phyloP scores from a whole-genome alignment of 176 grass and related monocot genomes.

The sorghum (Sorghum bicolor) region DNA sequence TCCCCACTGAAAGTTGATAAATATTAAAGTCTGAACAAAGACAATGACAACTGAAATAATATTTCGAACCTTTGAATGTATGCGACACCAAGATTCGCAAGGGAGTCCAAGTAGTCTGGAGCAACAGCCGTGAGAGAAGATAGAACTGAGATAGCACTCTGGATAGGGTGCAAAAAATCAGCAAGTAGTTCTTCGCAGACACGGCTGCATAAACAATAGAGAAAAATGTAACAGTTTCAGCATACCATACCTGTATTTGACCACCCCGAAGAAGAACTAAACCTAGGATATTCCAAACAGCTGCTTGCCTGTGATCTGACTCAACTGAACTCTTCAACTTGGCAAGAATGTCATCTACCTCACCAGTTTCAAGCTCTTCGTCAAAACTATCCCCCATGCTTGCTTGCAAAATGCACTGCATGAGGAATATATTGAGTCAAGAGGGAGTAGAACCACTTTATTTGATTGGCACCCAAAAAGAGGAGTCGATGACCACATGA shows the following conservation, averaged over 20 bases:
- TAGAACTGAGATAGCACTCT: slow-evolving; percentile 96
- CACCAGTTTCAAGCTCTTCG: slow-evolving; percentile 75
- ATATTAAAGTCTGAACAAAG: slow-evolving; percentile 30
- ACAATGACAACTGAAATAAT: slow-evolving; percentile 17
- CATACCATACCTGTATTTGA: slow-evolving; percentile 60
- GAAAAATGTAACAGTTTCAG: slow-evolving; percentile 10
- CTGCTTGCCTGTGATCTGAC: slow-evolving; percentile 84
- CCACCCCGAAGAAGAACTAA: slow-evolving; percentile 85
- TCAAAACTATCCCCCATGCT: slow-evolving; percentile 83
- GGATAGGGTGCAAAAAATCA: slow-evolving; percentile 41
- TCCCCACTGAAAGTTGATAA: slow-evolving; percentile 63
- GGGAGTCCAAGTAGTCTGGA: slow-evolving; percentile 89
- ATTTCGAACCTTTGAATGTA: slow-evolving; percentile 81
- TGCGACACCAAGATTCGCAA: slow-evolving; percentile 86
- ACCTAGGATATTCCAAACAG: slow-evolving; percentile 97
- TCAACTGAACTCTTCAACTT: slow-evolving; percentile 86
- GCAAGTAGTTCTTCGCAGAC: slow-evolving; percentile 20
- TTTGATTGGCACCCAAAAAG: background rate
- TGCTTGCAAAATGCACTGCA: slow-evolving; percentile 90
- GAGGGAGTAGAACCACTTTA: background rate
- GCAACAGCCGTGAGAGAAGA: slow-evolving; percentile 66
- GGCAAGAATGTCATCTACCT: slow-evolving; percentile 80
- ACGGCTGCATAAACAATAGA: background rate
- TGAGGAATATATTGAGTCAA: slow-evolving; percentile 9
- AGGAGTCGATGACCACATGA: background rate